Conservation (phyloP, 441 rosid species). For the Adansonia grandidieri region DNA sequence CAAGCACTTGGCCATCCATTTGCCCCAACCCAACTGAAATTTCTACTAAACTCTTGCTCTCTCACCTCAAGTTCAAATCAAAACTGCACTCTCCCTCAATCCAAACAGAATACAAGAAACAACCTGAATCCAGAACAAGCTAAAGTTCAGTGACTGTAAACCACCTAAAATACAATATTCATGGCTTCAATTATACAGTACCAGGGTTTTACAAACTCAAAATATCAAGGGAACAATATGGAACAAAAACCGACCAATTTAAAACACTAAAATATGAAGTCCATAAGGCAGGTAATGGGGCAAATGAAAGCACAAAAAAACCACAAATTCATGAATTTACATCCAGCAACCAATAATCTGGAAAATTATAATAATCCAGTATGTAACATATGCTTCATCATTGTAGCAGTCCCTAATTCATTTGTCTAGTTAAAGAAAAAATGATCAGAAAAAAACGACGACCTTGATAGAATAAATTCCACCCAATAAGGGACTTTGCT, state of each 20-base stretch:
- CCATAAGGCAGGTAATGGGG: too few relatives aligned
- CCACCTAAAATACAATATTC: background rate
- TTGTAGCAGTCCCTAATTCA: background rate
- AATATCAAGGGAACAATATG: background rate
- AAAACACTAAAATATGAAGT: background rate
- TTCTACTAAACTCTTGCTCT: background rate
- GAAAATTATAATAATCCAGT: background rate
- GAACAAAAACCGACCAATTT: background rate
- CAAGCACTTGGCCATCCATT: background rate
- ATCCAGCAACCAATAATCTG: background rate
- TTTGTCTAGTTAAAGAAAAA: background rate
- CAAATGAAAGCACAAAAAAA: background rate
- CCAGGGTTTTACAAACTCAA: background rate
- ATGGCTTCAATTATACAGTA: background rate
- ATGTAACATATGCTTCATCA: background rate
- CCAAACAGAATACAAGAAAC: too few relatives aligned
- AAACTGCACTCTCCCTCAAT: too few relatives aligned
- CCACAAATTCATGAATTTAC: background rate
- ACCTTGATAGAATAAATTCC: background rate
- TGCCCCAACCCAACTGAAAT: background rate
- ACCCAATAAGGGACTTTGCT: background rate
- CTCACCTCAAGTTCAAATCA: constrained; percentile 8
- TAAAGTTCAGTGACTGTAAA: background rate
- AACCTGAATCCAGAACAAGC: too few relatives aligned
- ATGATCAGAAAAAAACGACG: background rate